Evolutionary conservation across 1,284 basidiomycete genomes (phyloP).

Genomic region (Exobasidium cylindrosporum): DNA sequence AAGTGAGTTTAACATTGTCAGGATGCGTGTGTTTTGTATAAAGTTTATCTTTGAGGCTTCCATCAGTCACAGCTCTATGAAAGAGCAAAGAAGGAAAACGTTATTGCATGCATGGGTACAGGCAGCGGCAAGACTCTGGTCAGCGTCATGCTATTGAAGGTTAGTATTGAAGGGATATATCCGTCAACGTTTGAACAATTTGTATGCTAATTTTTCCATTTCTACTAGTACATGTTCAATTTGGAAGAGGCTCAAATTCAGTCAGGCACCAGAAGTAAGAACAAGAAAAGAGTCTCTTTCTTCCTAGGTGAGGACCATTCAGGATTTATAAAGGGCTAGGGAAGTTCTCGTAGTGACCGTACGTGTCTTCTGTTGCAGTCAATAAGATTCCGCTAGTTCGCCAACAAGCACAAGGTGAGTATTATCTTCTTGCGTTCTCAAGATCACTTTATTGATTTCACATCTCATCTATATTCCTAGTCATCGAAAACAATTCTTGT

Average conservation of each 20-base stretch:
- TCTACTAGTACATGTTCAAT: background rate
- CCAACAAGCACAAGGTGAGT: conserved; percentile 35
- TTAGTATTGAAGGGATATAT: background rate
- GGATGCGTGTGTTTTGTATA: background rate
- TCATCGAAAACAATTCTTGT: conserved; percentile 32
- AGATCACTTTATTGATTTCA: too few species aligned
- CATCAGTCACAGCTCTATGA: conserved; percentile 14
- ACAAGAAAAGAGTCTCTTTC: background rate
- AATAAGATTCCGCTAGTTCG: conserved; percentile 41
- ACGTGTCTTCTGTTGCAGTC: too few species aligned
- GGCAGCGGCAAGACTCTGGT: conserved; percentile 47
- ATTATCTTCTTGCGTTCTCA: too few species aligned
- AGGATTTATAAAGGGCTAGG: too few species aligned
- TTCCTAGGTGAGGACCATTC: conserved; percentile 5
- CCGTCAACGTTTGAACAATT: too few species aligned
- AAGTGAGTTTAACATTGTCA: background rate
- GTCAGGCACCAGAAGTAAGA: background rate
- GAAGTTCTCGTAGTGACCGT: too few species aligned
- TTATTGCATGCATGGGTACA: conserved; percentile 40
- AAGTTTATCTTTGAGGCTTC: background rate
- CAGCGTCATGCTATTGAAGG: conserved; percentile 34
- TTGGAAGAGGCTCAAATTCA: background rate
- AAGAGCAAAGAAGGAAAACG: conserved; percentile 19
- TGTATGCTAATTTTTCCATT: too few species aligned
- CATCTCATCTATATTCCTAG: too few species aligned